Evolutionary conservation across 2,329 filamentous ascomycete genomes (phyloP), one percentile per base, ranked within the genome.

Genomic region (Venturia pyrina): DNA sequence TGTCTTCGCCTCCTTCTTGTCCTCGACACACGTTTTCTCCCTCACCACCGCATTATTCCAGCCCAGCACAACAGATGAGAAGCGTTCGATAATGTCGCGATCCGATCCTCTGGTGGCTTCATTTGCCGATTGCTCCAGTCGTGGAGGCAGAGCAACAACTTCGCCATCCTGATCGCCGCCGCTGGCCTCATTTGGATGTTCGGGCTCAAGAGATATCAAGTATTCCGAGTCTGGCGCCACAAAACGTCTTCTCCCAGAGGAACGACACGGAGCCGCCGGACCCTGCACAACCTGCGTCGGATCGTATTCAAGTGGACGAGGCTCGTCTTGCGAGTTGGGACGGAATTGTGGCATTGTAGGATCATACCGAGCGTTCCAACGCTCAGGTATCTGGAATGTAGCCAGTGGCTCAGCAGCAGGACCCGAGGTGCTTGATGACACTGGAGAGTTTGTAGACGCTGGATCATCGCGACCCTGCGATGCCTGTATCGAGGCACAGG

Each of bases 291-390:
- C 53, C 37, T 59, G 44, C 11, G 46, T 62, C 3, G 53, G 44
- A 41, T 62, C 57, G 43, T 37, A 37, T 41, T 34, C 40, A 10
- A 24, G 56, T n/a, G 21, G 19, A 11, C 62, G 63, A 41, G 70
- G 34, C 28, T 73, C 70, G 5, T 66, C 67, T 5, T 69, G 68
- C 41, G 75, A 79, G 69, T 88, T 83, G n/a, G 87, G 87, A 6
- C 85, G 81, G 71, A 89, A 89, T 70, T 90, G 87, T 10, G 87
- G 87, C 74, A 89, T 79, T 0, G 87, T 89, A 8, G 85, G 85
- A 70, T 90, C 88, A 8, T 78, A 76, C 50, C 78, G 73, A 43
- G 70, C 70, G 2, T 68, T 59, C 53, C 53, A 37, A 8, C 40
- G 34, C 46, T 11, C 68, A 32, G 41, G 70, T 70, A 21, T 64